phyloP scores from a whole-genome alignment of 257 asterid species.

The Solanum medicagineum region DNA sequence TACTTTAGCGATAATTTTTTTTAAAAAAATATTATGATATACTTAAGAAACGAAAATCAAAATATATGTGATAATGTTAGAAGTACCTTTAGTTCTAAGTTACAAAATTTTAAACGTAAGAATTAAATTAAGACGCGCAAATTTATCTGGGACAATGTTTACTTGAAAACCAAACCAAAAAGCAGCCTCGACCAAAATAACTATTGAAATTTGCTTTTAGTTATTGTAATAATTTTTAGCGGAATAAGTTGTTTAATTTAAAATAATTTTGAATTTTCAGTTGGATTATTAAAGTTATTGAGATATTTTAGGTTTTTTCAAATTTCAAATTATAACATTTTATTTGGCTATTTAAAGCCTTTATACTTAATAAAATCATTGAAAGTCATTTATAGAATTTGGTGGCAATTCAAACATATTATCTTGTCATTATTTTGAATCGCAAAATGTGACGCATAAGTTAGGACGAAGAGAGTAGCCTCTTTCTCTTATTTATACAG shows the following conservation, averaged over 20 bases:
- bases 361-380: too few species aligned
- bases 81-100: neutral
- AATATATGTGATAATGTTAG: neutral
- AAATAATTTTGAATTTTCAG: too few species aligned
- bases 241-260: too few species aligned
- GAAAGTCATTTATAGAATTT: too few species aligned
- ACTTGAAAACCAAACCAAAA: neutral
- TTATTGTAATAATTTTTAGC: too few species aligned
- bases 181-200: neutral
- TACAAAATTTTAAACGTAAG: neutral
- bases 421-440: neutral
- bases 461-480: neutral
- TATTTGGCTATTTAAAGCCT: too few species aligned
- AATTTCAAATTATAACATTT: too few species aligned
- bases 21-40: fast-evolving
- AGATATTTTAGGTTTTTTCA: too few species aligned
- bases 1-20: neutral
- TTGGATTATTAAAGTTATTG: too few species aligned
- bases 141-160: neutral
- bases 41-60: neutral
- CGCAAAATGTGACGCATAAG: neutral
- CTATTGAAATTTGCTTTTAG: too few species aligned
- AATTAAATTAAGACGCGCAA: neutral
- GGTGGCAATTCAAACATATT: too few species aligned
- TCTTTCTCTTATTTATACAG: neutral